Conservation (phyloP, 2,329 filamentous ascomycete genomes). For the Ustilaginoidea virens region DNA sequence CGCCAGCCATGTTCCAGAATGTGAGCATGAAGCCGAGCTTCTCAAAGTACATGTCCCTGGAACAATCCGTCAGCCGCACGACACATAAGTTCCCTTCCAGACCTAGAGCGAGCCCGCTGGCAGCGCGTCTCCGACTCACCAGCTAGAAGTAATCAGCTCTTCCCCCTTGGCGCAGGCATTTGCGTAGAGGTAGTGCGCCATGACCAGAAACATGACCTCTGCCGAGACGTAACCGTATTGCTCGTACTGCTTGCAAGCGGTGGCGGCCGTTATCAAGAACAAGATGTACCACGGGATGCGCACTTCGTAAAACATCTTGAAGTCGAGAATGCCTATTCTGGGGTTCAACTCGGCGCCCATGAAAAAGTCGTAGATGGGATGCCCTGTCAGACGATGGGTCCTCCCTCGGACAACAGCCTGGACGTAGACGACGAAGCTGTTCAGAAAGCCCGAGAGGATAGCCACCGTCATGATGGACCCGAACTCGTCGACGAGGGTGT, state of each 20-base stretch:
- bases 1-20: slow-evolving; percentile 89
- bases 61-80: background rate
- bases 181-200: slow-evolving; percentile 82
- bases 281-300: slow-evolving; percentile 86
- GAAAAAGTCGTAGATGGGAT: slow-evolving; percentile 75
- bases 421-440: slow-evolving; percentile 71
- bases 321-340: slow-evolving; percentile 64
- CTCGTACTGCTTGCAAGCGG: slow-evolving; percentile 69
- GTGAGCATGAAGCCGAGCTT: slow-evolving; percentile 95
- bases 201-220: slow-evolving; percentile 65
- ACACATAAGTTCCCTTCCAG: too few relatives aligned
- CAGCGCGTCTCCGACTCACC: slow-evolving; percentile 19
- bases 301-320: slow-evolving; percentile 95
- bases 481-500: slow-evolving; percentile 89
- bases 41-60: slow-evolving; percentile 79
- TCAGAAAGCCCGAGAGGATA: slow-evolving; percentile 77
- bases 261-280: slow-evolving; percentile 57
- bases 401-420: slow-evolving; percentile 68
- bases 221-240: slow-evolving; percentile 67
- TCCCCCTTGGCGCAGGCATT: slow-evolving; percentile 85
- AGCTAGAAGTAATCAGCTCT: slow-evolving; percentile 75
- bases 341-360: slow-evolving; percentile 83
- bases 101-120: background rate
- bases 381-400: slow-evolving; percentile 80
- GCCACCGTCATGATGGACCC: slow-evolving; percentile 85